A percentile compares a stretch with the other conserved stretches of the same genome.
Evolutionary conservation across 2,329 filamentous ascomycete genomes (phyloP).

Genomic region (Trichoderma lentiforme): DNA sequence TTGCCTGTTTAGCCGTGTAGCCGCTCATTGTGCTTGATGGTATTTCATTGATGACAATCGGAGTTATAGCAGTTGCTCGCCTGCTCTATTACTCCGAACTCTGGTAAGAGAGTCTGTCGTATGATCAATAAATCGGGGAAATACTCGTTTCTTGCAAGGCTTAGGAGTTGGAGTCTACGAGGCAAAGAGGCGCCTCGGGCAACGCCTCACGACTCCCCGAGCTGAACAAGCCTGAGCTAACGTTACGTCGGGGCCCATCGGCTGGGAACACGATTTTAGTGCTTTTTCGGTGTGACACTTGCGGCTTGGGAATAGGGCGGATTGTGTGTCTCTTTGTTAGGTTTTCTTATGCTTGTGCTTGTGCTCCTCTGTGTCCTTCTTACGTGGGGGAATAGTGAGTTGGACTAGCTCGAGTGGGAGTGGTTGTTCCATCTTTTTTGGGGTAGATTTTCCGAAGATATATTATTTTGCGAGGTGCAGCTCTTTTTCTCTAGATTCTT

Average conservation of each 20-base stretch:
- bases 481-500: not conserved
- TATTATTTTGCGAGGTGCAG: not conserved
- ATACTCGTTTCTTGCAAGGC: not conserved
- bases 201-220: not conserved
- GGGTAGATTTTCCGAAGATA: not conserved
- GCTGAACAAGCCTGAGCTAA: not conserved
- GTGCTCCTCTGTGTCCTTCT: not conserved
- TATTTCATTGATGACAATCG: not conserved
- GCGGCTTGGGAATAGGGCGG: not conserved
- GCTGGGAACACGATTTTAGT: not conserved
- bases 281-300: not conserved
- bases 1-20: not conserved
- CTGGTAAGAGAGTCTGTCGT: not conserved
- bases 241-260: constrained; percentile 7
- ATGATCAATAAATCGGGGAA: not conserved
- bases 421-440: not conserved
- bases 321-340: not conserved
- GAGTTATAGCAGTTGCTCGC: not conserved
- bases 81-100: not conserved
- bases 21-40: not conserved
- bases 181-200: not conserved
- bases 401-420: not conserved
- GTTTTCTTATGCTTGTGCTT: not conserved
- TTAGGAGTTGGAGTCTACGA: not conserved
- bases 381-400: not conserved